Evolutionary conservation across 75 land plant genomes (phyloP), one percentile per base, ranked within the genome.

Genomic region (Picea sitchensis): DNA sequence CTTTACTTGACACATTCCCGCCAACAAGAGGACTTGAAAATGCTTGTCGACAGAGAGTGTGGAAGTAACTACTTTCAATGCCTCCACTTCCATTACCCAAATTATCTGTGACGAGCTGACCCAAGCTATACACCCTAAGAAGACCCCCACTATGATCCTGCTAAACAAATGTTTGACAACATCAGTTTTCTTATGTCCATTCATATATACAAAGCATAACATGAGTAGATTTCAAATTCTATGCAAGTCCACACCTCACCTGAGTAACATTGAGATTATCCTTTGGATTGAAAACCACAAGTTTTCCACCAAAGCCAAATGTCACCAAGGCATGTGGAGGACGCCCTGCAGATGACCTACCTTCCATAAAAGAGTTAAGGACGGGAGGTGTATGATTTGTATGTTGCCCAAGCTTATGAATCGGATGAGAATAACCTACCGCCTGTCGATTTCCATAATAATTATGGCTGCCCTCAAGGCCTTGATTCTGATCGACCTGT

Each of bases 241-340:
- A 34, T 3, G 58, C 17, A 6, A 65, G 76, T 56, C 64, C 63
- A n/a, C 59, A 80, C 21, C 73, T 59, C 64, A 89, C 95, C 91
- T 93, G 90, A 61, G 75, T 90, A 74, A 81, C 90, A n/a, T 75
- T 77, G 56, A 80, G 65, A 54, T 87, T 76, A 72, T 80, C 86
- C 56, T 58, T 80, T 58, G 87, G 85, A 83, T 92, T 94, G 90
- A 94, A 86, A 31, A 90, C 82, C 18, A 94, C 79, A 32, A 96
- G 83, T 81, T 90, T 96, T 47, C 99, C 99, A 86, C 98, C 99
- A 90, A 96, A 96, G 47, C 99, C 99, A 86, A 96, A 96, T 63
- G 93, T 81, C 75, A 88, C 92, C 65, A 96, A 79, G 17, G 98
- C 89, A 90, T 94, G 97, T 57, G 92, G 84, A 68, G 99, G 98